phyloP scores from a whole-genome alignment of 371 early-diverging fungal species.

The Mucor sp. region DNA sequence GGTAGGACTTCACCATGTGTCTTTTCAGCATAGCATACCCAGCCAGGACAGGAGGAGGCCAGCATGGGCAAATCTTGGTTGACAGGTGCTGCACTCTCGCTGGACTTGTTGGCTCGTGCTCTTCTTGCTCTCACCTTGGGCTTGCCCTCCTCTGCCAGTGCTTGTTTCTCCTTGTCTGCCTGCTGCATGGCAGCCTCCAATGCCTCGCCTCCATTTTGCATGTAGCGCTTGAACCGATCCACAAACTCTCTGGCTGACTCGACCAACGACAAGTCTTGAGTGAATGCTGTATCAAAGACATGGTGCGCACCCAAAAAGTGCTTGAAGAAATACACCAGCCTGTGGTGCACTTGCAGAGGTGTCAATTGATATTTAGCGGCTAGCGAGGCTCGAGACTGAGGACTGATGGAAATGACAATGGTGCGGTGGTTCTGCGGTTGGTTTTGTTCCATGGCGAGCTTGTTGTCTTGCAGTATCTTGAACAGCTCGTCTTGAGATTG shows the following conservation, averaged over 20 bases:
- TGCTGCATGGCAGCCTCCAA: slow-evolving; percentile 39
- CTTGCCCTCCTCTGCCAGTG: slow-evolving; percentile 16
- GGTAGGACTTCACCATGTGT: slow-evolving; percentile 88
- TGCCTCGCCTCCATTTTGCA: slow-evolving; percentile 46
- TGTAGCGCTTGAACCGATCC: slow-evolving; percentile 58
- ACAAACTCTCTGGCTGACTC: slow-evolving; percentile 93
- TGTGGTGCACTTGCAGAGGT: slow-evolving; percentile 60
- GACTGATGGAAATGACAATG: slow-evolving; percentile 83
- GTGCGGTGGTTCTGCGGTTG: slow-evolving; percentile 52
- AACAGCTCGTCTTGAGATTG: slow-evolving; percentile 91
- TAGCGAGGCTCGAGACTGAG: slow-evolving; percentile 91
- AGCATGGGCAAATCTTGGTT: slow-evolving; percentile 67
- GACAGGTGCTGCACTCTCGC: slow-evolving; percentile 13
- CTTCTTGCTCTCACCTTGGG: slow-evolving; percentile 28
- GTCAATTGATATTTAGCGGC: slow-evolving; percentile 82
- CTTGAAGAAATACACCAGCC: slow-evolving; percentile 68
- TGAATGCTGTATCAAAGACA: slow-evolving; percentile 88
- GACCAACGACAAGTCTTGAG: slow-evolving; percentile 81
- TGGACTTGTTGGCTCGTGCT: slow-evolving; percentile 8
- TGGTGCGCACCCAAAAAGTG: slow-evolving; percentile 75
- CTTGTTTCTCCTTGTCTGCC: slow-evolving; percentile 27
- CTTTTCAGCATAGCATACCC: slow-evolving; percentile 99
- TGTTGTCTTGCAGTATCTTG: slow-evolving; percentile 70
- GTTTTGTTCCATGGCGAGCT: slow-evolving; percentile 43
- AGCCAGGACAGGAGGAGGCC: slow-evolving; percentile 88